Percentiles rank a stretch among this genome's conserved stretches.
Evolutionary conservation across 2,329 filamentous ascomycete genomes (phyloP).

Genomic region (Arthrobotrys musiformis): DNA sequence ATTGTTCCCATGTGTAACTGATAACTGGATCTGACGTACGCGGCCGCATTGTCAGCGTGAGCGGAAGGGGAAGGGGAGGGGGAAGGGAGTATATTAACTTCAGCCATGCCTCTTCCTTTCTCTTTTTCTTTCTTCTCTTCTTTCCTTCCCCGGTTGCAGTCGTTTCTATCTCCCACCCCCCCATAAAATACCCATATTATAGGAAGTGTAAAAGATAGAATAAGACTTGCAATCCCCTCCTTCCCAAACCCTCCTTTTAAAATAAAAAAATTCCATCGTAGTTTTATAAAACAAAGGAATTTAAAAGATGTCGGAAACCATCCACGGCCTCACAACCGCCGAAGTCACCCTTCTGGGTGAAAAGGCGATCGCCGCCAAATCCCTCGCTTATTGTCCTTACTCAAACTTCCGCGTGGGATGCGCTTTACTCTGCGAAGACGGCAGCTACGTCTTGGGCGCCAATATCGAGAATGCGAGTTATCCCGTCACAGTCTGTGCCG

Average conservation of each 20-base stretch:
- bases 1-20: constrained; percentile 22
- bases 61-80: background rate
- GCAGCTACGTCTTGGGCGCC: constrained; percentile 75
- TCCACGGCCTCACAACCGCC: constrained; percentile 68
- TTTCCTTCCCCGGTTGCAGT: constrained; percentile 19
- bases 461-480: constrained; percentile 95
- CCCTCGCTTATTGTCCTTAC: constrained; percentile 88
- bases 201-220: constrained; percentile 1
- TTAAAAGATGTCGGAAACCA: constrained; percentile 21
- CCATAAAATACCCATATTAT: background rate
- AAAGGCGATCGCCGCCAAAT: constrained; percentile 77
- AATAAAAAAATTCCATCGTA: too few relatives aligned
- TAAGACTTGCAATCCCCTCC: constrained; percentile 5
- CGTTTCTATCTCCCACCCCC: constrained; percentile 15
- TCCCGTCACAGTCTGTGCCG: constrained; percentile 94
- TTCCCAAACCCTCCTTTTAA: background rate
- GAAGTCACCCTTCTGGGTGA: constrained; percentile 75
- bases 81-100: constrained; percentile 29
- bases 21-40: constrained; percentile 30
- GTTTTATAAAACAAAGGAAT: background rate
- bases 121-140: constrained; percentile 4
- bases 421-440: constrained; percentile 73
- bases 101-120: constrained; percentile 4
- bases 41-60: background rate
- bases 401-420: constrained; percentile 91